These are phyloP conservation scores for Fusarium annulatum DNA, from an alignment of 2,329 filamentous ascomycete genomes.

Conservation along the genomic window DNA sequence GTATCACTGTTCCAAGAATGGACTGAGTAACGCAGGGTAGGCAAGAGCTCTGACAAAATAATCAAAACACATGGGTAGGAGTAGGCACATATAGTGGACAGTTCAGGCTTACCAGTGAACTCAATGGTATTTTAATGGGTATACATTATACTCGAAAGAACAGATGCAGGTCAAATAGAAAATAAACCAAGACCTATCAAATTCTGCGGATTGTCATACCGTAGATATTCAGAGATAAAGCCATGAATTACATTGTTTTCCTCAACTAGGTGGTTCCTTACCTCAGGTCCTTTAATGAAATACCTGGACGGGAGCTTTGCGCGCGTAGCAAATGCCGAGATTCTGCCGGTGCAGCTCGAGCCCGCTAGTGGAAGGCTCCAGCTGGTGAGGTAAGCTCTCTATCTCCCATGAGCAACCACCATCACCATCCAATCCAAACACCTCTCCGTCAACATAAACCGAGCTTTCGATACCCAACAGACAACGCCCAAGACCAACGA, in stretches of 20 bases:
- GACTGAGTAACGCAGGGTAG: conserved; percentile 3
- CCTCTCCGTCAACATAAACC: conserved; percentile 23
- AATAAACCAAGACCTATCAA: neutral
- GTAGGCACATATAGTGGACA: neutral
- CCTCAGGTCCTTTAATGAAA: neutral
- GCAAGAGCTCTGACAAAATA: neutral
- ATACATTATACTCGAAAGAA: neutral
- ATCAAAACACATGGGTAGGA: neutral
- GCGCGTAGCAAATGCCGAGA: conserved; percentile 35
- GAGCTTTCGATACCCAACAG: conserved; percentile 28
- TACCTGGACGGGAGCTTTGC: neutral
- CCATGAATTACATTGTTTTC: neutral
- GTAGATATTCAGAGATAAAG: neutral
- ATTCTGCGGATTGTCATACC: neutral
- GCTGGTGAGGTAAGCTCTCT: conserved; percentile 56
- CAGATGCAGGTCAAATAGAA: neutral
- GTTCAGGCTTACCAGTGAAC: neutral
- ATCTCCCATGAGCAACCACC: conserved; percentile 39
- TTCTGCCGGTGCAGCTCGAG: conserved; percentile 46
- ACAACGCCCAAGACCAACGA: neutral
- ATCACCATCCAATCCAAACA: conserved; percentile 31
- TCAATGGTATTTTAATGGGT: neutral
- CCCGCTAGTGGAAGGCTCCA: conserved; percentile 52
- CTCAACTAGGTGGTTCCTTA: neutral
- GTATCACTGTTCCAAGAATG: neutral